These are phyloP conservation scores for Apiospora pterosperma DNA, from an alignment of 2,329 filamentous ascomycete species.

Conservation along the genomic window DNA sequence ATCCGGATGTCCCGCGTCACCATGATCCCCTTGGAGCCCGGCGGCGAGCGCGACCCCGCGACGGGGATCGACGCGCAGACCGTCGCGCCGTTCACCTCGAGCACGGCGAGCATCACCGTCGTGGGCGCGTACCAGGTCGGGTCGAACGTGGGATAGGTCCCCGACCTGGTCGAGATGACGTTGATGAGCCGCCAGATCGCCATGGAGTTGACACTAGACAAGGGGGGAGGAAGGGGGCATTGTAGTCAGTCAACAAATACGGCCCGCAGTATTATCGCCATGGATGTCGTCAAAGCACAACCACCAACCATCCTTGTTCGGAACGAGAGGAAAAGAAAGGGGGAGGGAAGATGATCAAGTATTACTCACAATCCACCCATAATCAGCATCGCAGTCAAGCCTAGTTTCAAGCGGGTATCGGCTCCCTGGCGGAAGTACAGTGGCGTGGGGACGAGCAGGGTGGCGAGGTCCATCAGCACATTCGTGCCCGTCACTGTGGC, in stretches of 20 bases:
- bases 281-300: too few relatives aligned
- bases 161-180: conserved; percentile 9
- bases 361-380: conserved; percentile 17
- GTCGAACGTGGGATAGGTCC: conserved; percentile 27
- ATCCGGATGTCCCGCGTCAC: conserved; percentile 8
- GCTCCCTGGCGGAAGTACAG: conserved; percentile 11
- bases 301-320: background rate
- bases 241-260: background rate
- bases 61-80: conserved; percentile 28
- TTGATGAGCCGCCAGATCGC: conserved; percentile 27
- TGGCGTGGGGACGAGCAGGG: conserved; percentile 16
- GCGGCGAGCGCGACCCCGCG: conserved; percentile 21
- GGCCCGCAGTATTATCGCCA: background rate
- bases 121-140: conserved; percentile 26
- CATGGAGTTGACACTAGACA: conserved; percentile 15
- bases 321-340: background rate
- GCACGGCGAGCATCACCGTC: conserved; percentile 16
- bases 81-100: conserved; percentile 17
- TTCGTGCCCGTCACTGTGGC: conserved; percentile 13
- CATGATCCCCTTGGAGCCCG: conserved; percentile 27
- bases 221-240: background rate
- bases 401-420: background rate
- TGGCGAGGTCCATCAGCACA: conserved; percentile 15
- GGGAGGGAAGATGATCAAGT: background rate
- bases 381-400: conserved; percentile 14